Evolutionary conservation across 805 yeast species (phyloP).

Genomic region (Jamesozyma rosinii): DNA sequence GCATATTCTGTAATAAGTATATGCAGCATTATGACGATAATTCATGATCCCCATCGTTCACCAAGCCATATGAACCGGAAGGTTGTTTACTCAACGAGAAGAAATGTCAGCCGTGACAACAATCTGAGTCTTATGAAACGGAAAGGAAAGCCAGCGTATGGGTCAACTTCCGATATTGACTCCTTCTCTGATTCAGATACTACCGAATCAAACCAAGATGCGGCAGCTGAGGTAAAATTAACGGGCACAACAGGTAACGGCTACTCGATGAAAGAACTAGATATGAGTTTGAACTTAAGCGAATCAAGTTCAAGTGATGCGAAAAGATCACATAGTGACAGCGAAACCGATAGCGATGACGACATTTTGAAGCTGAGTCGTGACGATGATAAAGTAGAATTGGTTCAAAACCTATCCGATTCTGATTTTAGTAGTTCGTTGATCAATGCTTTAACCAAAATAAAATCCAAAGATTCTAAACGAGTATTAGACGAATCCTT

Average conservation of each 20-base stretch:
- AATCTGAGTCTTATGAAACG: background rate
- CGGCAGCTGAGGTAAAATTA: background rate
- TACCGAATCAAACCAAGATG: background rate
- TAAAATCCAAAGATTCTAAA: background rate
- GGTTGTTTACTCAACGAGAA: background rate
- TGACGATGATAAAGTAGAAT: background rate
- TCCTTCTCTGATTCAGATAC: background rate
- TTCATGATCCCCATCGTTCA: no score
- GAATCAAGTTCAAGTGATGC: background rate
- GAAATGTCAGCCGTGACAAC: background rate
- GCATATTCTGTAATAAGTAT: no score
- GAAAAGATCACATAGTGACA: background rate
- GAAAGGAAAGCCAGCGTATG: background rate
- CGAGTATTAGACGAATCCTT: background rate
- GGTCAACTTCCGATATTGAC: background rate
- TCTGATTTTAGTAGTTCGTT: background rate
- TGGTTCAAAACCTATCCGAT: background rate
- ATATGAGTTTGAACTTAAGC: background rate
- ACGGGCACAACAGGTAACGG: no score
- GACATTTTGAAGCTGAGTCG: background rate
- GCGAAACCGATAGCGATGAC: conserved; percentile 1
- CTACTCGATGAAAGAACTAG: background rate
- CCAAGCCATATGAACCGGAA: background rate
- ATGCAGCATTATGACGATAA: no score
- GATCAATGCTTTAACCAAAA: background rate